Conservation (phyloP, 1,284 basidiomycete species). For the Cryptococcus maquisensis region DNA sequence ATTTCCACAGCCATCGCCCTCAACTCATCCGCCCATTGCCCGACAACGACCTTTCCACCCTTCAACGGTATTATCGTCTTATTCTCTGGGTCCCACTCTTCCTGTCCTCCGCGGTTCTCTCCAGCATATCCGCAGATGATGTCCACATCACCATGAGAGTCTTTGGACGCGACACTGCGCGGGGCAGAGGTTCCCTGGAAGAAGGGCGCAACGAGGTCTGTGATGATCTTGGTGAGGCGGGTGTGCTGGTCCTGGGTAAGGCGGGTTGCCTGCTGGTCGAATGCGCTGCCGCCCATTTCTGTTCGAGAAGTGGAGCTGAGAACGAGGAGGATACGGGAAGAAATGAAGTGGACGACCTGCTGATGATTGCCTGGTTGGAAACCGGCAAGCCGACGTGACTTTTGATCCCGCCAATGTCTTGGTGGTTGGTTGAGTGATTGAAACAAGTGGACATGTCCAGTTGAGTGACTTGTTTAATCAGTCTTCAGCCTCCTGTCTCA, state of each 20-base stretch:
- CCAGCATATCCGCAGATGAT: conserved; percentile 21
- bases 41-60: neutral
- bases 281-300: conserved; percentile 38
- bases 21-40: conserved; percentile 8
- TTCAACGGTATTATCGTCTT: neutral
- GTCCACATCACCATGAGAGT: conserved; percentile 39
- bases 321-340: neutral
- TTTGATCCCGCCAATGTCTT: no score
- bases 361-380: no score
- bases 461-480: no score
- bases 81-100: conserved; percentile 5
- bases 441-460: no score
- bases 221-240: conserved; percentile 8
- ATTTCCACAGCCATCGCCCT: conserved; percentile 14
- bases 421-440: no score
- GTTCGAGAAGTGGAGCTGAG: neutral
- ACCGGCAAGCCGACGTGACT: no score
- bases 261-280: conserved; percentile 18
- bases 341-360: no score
- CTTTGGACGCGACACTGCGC: conserved; percentile 17
- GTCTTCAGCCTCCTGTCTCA: no score
- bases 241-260: conserved; percentile 21
- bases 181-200: conserved; percentile 10
- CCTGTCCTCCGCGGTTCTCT: conserved; percentile 7
- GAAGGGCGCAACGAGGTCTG: conserved; percentile 1